A percentile compares a stretch with the other conserved stretches of the same genome.
phyloP scores from a whole-genome alignment of 257 asterid species.

The Jacaranda copaia region DNA sequence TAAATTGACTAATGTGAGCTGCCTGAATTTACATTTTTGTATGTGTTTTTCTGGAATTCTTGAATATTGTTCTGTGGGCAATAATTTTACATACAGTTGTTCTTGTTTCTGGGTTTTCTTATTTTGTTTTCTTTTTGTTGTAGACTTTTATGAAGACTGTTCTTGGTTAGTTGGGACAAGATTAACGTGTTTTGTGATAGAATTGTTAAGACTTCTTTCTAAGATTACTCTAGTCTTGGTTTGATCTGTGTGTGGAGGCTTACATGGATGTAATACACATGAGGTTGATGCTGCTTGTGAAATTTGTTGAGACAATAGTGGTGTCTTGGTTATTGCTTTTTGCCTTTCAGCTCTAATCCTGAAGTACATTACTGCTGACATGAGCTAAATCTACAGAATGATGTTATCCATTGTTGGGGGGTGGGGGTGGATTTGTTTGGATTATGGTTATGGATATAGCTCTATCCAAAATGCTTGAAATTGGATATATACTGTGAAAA shows the following conservation, averaged over 20 bases:
- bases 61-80: neutral
- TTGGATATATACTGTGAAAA: neutral
- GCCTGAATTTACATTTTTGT: slow-evolving; percentile 1
- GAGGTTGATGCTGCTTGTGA: neutral
- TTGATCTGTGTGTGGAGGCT: neutral
- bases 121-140: neutral
- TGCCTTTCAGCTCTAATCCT: slow-evolving; percentile 1
- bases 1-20: neutral
- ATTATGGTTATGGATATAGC: neutral
- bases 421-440: neutral
- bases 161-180: slow-evolving; percentile 8
- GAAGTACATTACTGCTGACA: neutral
- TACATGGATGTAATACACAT: neutral
- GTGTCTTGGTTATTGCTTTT: slow-evolving; percentile 17
- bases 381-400: neutral
- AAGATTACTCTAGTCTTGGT: neutral
- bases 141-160: neutral
- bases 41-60: neutral
- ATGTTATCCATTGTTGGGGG: neutral
- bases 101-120: neutral
- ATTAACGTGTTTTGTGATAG: slow-evolving; percentile 8
- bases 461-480: neutral
- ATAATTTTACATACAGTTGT: neutral
- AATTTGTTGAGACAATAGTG: slow-evolving; percentile 1
- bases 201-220: neutral